Evolutionary conservation across 2,329 filamentous ascomycete genomes (phyloP).

Genomic region (Penicillium brevicompactum): DNA sequence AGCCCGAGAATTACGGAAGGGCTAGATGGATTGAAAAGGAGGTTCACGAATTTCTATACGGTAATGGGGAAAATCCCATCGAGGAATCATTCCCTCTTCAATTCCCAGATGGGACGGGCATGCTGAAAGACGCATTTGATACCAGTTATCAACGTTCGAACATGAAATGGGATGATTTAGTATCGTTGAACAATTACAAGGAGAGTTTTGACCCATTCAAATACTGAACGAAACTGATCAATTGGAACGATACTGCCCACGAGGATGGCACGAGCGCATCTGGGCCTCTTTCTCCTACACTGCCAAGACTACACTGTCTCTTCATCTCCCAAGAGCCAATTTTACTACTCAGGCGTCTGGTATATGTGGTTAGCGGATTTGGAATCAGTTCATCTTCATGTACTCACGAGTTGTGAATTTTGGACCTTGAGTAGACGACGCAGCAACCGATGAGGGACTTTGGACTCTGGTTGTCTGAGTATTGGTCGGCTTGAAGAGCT

Average conservation of each 20-base stretch:
- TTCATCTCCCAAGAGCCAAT: too few species aligned
- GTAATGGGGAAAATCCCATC: not conserved
- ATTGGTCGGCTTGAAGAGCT: too few species aligned
- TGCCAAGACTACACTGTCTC: too few species aligned
- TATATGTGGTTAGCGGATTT: too few species aligned
- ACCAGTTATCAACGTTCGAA: not conserved
- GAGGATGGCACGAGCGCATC: too few species aligned
- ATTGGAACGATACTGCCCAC: not conserved
- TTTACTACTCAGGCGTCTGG: too few species aligned
- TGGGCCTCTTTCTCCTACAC: too few species aligned
- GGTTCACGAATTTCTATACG: not conserved
- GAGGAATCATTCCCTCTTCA: not conserved
- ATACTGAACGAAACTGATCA: not conserved
- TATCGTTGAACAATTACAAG: not conserved
- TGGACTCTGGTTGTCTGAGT: too few species aligned
- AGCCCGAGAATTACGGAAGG: not conserved
- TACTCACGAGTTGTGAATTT: too few species aligned
- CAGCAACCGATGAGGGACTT: too few species aligned
- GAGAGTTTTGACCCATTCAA: not conserved
- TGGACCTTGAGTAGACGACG: too few species aligned
- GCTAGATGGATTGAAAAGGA: not conserved
- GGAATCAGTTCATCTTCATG: too few species aligned
- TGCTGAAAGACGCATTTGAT: slow-evolving; percentile 4
- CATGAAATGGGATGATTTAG: not conserved
- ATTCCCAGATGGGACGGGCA: not conserved